These are phyloP conservation scores for Pichia cactophila DNA, from an alignment of 1,139 yeast species.

Conservation along the genomic window DNA sequence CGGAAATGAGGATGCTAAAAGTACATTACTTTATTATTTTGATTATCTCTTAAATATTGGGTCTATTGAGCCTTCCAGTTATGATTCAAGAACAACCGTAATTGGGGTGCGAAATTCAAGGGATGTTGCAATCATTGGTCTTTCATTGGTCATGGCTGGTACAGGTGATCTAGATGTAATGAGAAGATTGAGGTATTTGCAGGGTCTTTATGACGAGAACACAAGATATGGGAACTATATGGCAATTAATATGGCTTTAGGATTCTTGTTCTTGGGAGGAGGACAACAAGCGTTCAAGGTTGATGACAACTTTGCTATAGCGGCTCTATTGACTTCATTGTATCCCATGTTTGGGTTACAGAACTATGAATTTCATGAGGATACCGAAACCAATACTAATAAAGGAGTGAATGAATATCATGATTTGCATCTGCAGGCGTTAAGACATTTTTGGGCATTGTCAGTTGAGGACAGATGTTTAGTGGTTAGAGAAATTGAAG, in stretches of 20 bases:
- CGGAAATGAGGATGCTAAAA: constrained; percentile 46
- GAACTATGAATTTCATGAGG: constrained; percentile 21
- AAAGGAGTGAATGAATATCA: not conserved
- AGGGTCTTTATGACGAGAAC: constrained; percentile 45
- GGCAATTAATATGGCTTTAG: constrained; percentile 78
- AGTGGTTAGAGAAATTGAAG: constrained; percentile 60
- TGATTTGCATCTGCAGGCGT: constrained; percentile 71
- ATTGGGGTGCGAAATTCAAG: constrained; percentile 51
- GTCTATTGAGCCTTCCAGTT: constrained; percentile 38
- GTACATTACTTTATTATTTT: constrained; percentile 50
- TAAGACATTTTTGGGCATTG: constrained; percentile 87
- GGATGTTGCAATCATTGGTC: constrained; percentile 54
- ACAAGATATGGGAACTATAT: constrained; percentile 63
- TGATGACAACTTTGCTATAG: constrained; percentile 57
- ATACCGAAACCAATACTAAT: constrained; percentile 17
- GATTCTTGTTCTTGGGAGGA: constrained; percentile 83
- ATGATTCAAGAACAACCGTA: constrained; percentile 56
- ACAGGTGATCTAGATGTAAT: constrained; percentile 80
- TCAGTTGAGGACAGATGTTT: constrained; percentile 78
- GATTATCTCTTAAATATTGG: constrained; percentile 57
- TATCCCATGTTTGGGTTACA: constrained; percentile 62
- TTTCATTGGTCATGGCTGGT: constrained; percentile 80
- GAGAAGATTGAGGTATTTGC: constrained; percentile 62
- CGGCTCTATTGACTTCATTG: constrained; percentile 63
- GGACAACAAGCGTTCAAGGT: constrained; percentile 76